These are phyloP conservation scores for Backusella tarrabulga DNA, from an alignment of 192 early-diverging fungal genomes.

Conservation along the genomic window DNA sequence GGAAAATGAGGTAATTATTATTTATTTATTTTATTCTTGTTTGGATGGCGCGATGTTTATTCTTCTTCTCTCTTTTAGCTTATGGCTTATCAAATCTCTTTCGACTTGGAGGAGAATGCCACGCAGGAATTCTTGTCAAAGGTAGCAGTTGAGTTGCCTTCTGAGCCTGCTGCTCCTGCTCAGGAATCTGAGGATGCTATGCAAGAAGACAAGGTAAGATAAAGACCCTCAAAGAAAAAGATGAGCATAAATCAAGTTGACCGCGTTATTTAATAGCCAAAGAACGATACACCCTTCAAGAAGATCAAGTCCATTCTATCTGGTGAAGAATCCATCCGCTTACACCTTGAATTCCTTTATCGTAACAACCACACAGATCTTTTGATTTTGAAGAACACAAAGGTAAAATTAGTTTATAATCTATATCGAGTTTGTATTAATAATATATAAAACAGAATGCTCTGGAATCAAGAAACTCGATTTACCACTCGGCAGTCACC, in stretches of 20 bases:
- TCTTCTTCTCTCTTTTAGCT: slow-evolving; percentile 35
- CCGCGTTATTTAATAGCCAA: background rate
- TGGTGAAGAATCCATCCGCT: slow-evolving; percentile 87
- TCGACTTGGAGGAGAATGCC: slow-evolving; percentile 95
- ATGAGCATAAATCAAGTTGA: slow-evolving; percentile 7
- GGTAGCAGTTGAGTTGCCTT: slow-evolving; percentile 62
- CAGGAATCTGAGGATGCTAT: slow-evolving; percentile 42
- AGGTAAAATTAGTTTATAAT: slow-evolving; percentile 37
- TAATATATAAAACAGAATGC: slow-evolving; percentile 54
- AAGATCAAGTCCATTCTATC: slow-evolving; percentile 82
- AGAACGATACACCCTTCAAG: slow-evolving; percentile 32
- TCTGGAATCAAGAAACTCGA: slow-evolving; percentile 86
- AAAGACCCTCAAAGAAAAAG: too few species aligned
- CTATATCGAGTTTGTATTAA: too few species aligned
- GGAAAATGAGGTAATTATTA: slow-evolving; percentile 47
- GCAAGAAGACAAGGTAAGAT: slow-evolving; percentile 51
- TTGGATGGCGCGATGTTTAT: background rate
- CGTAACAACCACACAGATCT: slow-evolving; percentile 97
- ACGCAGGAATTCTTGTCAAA: slow-evolving; percentile 95
- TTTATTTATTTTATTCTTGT: background rate
- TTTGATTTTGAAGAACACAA: slow-evolving; percentile 91
- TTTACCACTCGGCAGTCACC: slow-evolving; percentile 93
- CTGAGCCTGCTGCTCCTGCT: slow-evolving; percentile 23
- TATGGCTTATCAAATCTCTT: slow-evolving; percentile 96
- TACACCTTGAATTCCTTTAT: slow-evolving; percentile 94